phyloP scores from a whole-genome alignment of 176 grass and related monocot genomes.

The Chloris gayana region DNA sequence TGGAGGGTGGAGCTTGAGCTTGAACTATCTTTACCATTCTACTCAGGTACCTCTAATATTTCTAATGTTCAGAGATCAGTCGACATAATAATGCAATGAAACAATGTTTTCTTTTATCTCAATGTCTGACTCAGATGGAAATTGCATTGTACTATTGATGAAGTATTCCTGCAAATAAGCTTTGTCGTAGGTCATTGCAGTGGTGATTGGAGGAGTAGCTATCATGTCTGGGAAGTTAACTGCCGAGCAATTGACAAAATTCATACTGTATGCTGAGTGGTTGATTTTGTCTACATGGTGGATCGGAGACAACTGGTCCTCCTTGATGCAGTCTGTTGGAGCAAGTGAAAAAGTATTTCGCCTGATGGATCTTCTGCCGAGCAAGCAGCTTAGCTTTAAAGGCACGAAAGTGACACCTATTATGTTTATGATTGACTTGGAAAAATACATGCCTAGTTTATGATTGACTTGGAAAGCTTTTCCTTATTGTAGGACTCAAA shows the following conservation, averaged over 20 bases:
- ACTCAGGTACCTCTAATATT: slow-evolving; percentile 68
- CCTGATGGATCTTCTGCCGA: slow-evolving; percentile 92
- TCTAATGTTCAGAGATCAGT: slow-evolving; percentile 9
- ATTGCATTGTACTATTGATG: slow-evolving; percentile 45
- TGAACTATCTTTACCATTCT: slow-evolving; percentile 98
- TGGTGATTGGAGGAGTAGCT: slow-evolving; percentile 91
- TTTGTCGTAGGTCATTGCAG: slow-evolving; percentile 84
- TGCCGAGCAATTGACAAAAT: slow-evolving; percentile 97
- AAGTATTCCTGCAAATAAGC: slow-evolving; percentile 76
- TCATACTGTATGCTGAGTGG: slow-evolving; percentile 95
- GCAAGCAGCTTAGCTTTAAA: slow-evolving; percentile 67
- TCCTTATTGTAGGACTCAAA: slow-evolving; percentile 52
- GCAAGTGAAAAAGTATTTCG: slow-evolving; percentile 98
- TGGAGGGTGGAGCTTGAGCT: slow-evolving; percentile 94
- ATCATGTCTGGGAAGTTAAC: slow-evolving; percentile 87
- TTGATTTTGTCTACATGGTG: slow-evolving; percentile 97
- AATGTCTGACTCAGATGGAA: neutral
- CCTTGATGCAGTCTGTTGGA: slow-evolving; percentile 90
- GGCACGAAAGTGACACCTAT: slow-evolving; percentile 48
- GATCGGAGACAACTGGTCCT: slow-evolving; percentile 99
- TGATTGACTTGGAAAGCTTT: slow-evolving; percentile 4
- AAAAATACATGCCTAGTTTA: neutral
- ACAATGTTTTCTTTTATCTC: neutral
- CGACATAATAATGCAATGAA: slow-evolving; percentile 2
- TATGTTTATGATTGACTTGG: neutral